phyloP scores from a whole-genome alignment of 2,329 filamentous ascomycete species.

The Arthrobotrys megalospora region DNA sequence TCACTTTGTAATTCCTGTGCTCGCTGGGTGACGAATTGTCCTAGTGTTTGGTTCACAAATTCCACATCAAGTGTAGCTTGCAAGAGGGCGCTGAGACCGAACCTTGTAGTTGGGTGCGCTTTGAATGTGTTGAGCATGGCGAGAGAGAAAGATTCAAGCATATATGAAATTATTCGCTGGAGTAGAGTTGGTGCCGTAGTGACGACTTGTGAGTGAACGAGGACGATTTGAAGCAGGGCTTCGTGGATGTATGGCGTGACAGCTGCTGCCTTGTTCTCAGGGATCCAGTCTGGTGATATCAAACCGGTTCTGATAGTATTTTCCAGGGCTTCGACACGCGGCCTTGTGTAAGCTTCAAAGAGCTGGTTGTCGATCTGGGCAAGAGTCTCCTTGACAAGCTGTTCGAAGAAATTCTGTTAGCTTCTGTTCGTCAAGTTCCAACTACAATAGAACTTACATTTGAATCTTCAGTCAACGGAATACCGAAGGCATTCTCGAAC shows the following conservation, averaged over 20 bases:
- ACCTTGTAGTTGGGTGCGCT: conserved; percentile 72
- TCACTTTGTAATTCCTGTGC: conserved; percentile 86
- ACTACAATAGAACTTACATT: conserved; percentile 69
- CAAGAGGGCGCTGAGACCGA: conserved; percentile 86
- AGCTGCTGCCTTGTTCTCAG: conserved; percentile 72
- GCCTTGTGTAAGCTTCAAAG: conserved; percentile 91
- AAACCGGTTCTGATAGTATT: conserved; percentile 82
- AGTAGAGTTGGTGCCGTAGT: conserved; percentile 84
- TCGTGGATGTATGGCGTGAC: conserved; percentile 92
- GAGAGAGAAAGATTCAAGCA: conserved; percentile 84
- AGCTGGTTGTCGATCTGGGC: conserved; percentile 90
- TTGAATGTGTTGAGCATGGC: conserved; percentile 87
- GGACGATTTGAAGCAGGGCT: conserved; percentile 84
- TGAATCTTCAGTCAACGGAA: conserved; percentile 92
- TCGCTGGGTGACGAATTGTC: conserved; percentile 87
- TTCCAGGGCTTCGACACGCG: conserved; percentile 78
- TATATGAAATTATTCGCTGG: conserved; percentile 83
- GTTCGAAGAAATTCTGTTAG: not conserved
- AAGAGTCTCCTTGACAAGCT: conserved; percentile 88
- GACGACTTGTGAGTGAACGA: conserved; percentile 90
- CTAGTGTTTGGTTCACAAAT: conserved; percentile 94
- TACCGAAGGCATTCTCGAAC: conserved; percentile 93
- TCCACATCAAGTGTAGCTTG: conserved; percentile 98
- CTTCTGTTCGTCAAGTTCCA: not conserved
- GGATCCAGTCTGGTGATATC: conserved; percentile 79